Evolutionary conservation across 192 early-diverging fungal genomes (phyloP).

Genomic region (Neocallimastix lanati): DNA sequence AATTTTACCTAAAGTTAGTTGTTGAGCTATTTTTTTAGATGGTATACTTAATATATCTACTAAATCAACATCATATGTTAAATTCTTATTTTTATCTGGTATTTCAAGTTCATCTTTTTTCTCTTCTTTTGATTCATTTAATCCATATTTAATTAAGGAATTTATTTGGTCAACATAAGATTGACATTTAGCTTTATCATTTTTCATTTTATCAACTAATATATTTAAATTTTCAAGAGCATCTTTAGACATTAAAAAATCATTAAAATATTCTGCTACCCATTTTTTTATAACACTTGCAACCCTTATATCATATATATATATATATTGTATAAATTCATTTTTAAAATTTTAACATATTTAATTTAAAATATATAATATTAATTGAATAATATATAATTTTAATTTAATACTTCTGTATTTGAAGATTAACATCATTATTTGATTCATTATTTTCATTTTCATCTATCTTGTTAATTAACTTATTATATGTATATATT

Average conservation of each 20-base stretch:
- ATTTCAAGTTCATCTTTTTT: not conserved
- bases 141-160: not conserved
- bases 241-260: not conserved
- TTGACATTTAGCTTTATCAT: not conserved
- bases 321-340: too few species aligned
- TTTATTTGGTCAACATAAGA: not conserved
- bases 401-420: not conserved
- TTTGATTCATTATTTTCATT: not conserved
- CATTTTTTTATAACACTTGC: not conserved
- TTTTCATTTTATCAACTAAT: not conserved
- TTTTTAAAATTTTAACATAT: too few species aligned
- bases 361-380: too few species aligned
- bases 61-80: not conserved
- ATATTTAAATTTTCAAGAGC: not conserved
- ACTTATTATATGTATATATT: not conserved
- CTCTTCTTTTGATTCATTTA: not conserved
- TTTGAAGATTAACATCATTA: not conserved
- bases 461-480: not conserved
- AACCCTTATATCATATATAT: not conserved
- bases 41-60: slow-evolving; percentile 11
- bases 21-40: slow-evolving; percentile 10
- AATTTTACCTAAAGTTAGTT: slow-evolving; percentile 10
- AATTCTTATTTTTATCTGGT: not conserved
- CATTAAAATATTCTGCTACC: not conserved
- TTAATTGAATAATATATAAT: too few species aligned